Conservation (phyloP, 2,329 filamentous ascomycete genomes). For the Penicillium verrucosum region DNA sequence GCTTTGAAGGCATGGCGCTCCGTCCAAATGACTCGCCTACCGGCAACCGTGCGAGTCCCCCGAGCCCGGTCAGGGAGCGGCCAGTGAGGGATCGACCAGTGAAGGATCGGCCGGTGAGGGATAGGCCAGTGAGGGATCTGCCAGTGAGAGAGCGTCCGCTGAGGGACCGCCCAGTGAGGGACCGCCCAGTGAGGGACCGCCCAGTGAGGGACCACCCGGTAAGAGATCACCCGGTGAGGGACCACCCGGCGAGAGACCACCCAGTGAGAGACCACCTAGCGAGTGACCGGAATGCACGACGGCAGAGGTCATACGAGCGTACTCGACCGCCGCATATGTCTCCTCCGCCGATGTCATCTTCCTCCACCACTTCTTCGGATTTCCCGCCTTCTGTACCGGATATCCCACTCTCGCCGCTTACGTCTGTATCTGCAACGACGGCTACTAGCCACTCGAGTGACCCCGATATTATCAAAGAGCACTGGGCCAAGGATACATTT, state of each 20-base stretch:
- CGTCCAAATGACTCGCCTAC: slow-evolving; percentile 24
- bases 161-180: slow-evolving; percentile 15
- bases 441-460: slow-evolving; percentile 31
- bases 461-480: slow-evolving; percentile 30
- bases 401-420: slow-evolving; percentile 34
- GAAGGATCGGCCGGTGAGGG: not conserved
- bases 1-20: slow-evolving; percentile 27
- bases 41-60: slow-evolving; percentile 26
- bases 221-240: not conserved
- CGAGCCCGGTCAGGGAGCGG: slow-evolving; percentile 23
- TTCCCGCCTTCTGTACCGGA: slow-evolving; percentile 32
- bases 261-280: not conserved
- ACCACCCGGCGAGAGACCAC: slow-evolving; percentile 15
- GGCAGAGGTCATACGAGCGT: slow-evolving; percentile 38
- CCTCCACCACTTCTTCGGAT: slow-evolving; percentile 30
- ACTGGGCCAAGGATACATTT: slow-evolving; percentile 46
- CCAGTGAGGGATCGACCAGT: not conserved
- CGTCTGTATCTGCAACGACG: slow-evolving; percentile 20
- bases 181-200: not conserved
- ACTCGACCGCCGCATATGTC: slow-evolving; percentile 26
- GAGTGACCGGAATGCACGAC: slow-evolving; percentile 28
- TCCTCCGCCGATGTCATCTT: slow-evolving; percentile 29
- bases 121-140: slow-evolving; percentile 14
- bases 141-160: not conserved
- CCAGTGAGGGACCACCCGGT: slow-evolving; percentile 14